These are phyloP conservation scores for Clonostachys solani DNA, from an alignment of 2,329 filamentous ascomycete species.

Conservation along the genomic window DNA sequence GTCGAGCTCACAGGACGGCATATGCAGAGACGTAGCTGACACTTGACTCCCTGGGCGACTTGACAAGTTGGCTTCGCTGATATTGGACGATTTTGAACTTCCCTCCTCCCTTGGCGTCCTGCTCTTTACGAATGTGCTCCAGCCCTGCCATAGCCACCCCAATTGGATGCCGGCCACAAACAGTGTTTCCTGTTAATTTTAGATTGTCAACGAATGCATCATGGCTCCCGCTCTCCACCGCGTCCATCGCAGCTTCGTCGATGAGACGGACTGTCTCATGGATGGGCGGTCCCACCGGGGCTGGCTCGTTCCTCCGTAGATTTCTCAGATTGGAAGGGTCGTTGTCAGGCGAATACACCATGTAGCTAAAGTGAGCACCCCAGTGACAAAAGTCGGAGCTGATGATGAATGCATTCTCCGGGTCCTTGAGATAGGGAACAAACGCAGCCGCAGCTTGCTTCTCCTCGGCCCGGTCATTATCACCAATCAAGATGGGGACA, in stretches of 20 bases:
- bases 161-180: slow-evolving; percentile 93
- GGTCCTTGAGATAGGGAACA: slow-evolving; percentile 72
- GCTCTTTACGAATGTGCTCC: slow-evolving; percentile 50
- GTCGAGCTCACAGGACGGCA: slow-evolving; percentile 57
- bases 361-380: slow-evolving; percentile 79
- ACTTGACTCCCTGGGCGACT: slow-evolving; percentile 67
- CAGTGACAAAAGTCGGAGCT: slow-evolving; percentile 98
- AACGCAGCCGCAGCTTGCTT: slow-evolving; percentile 65
- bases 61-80: slow-evolving; percentile 76
- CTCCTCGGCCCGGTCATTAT: slow-evolving; percentile 62
- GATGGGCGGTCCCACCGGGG: slow-evolving; percentile 48
- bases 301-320: slow-evolving; percentile 22
- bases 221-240: slow-evolving; percentile 74
- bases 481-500: slow-evolving; percentile 82
- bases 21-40: slow-evolving; percentile 96
- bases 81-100: slow-evolving; percentile 81
- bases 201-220: slow-evolving; percentile 66
- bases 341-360: slow-evolving; percentile 58
- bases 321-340: slow-evolving; percentile 32
- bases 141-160: slow-evolving; percentile 87
- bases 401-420: slow-evolving; percentile 76
- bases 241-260: slow-evolving; percentile 79
- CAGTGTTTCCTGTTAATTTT: slow-evolving; percentile 75
- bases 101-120: slow-evolving; percentile 20
- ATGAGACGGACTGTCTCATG: slow-evolving; percentile 81